Percentiles rank a stretch among this genome's conserved stretches.
These are phyloP conservation scores for Nakazawaea wyomingensis DNA, from an alignment of 805 yeast genomes.

Conservation along the genomic window DNA sequence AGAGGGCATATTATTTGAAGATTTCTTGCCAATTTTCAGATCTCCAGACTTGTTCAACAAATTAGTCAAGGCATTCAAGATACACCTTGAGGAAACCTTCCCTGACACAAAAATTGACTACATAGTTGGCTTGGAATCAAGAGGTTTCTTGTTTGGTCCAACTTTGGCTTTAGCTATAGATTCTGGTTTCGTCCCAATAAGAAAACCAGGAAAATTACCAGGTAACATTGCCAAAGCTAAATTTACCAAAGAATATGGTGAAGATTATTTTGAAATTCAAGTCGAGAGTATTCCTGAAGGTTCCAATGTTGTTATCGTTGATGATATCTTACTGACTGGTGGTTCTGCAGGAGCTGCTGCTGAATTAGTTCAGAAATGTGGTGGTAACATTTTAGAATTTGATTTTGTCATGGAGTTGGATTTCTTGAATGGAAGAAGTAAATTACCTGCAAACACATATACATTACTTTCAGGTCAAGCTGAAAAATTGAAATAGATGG, in stretches of 20 bases:
- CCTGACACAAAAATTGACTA: constrained; percentile 68
- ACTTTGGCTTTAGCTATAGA: constrained; percentile 83
- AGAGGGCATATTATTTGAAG: constrained; percentile 92
- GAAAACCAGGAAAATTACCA: constrained; percentile 94
- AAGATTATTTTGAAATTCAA: constrained; percentile 87
- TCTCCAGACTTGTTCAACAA: constrained; percentile 76
- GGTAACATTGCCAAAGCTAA: constrained; percentile 71
- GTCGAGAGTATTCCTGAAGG: constrained; percentile 73
- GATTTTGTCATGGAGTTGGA: constrained; percentile 91
- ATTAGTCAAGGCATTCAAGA: constrained; percentile 72
- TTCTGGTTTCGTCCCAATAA: constrained; percentile 90
- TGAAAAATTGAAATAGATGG: constrained; percentile 35
- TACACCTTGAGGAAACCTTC: constrained; percentile 57
- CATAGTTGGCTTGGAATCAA: constrained; percentile 89
- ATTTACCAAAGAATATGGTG: constrained; percentile 89
- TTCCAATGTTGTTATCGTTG: constrained; percentile 80
- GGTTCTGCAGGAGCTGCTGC: constrained; percentile 97
- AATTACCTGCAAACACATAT: constrained; percentile 79
- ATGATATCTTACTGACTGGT: constrained; percentile 97
- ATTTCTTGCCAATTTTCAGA: constrained; percentile 90
- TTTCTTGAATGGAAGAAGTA: constrained; percentile 90
- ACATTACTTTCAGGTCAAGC: constrained; percentile 83
- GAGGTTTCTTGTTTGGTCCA: constrained; percentile 97
- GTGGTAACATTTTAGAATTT: constrained; percentile 74
- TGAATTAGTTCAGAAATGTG: constrained; percentile 61